These are phyloP conservation scores for Aspergillus hiratsukae DNA, from an alignment of 2,329 filamentous ascomycete species.

Conservation along the genomic window DNA sequence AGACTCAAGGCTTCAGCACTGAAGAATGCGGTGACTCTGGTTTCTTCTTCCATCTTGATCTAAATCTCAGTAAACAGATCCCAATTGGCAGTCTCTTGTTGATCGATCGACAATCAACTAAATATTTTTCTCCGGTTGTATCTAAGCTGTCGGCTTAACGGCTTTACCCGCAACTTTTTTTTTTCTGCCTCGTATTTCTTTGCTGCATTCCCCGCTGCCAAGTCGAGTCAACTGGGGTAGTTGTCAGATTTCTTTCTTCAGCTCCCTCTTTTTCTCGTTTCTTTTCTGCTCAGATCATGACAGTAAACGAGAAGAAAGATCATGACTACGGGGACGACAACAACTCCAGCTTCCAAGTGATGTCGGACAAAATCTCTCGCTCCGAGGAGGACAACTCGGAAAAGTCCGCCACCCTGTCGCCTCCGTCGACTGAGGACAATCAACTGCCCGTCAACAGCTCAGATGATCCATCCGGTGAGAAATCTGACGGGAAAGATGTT, in stretches of 20 bases:
- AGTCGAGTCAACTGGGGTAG: background rate
- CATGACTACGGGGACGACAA: background rate
- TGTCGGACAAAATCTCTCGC: slow-evolving; percentile 5
- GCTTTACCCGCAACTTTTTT: background rate
- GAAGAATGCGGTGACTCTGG: background rate
- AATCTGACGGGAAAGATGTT: slow-evolving; percentile 9
- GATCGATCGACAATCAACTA: background rate
- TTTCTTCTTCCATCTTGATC: background rate
- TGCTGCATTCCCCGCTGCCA: background rate
- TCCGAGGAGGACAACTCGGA: slow-evolving; percentile 1
- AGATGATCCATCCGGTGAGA: background rate
- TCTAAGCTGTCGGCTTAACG: background rate
- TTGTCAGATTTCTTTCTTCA: background rate
- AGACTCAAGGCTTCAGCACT: background rate
- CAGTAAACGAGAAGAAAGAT: background rate
- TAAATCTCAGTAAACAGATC: background rate
- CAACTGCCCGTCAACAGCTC: background rate
- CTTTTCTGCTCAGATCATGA: background rate
- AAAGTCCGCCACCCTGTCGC: slow-evolving; percentile 4
- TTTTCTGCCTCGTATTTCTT: background rate
- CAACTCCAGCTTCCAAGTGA: slow-evolving; percentile 1
- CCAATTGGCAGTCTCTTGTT: background rate
- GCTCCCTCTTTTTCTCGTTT: background rate
- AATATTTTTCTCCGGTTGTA: background rate
- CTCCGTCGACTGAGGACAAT: slow-evolving; percentile 1